Evolutionary conservation across 768 basidiomycete genomes (phyloP).

Genomic region (Atractiella rhizophila): DNA sequence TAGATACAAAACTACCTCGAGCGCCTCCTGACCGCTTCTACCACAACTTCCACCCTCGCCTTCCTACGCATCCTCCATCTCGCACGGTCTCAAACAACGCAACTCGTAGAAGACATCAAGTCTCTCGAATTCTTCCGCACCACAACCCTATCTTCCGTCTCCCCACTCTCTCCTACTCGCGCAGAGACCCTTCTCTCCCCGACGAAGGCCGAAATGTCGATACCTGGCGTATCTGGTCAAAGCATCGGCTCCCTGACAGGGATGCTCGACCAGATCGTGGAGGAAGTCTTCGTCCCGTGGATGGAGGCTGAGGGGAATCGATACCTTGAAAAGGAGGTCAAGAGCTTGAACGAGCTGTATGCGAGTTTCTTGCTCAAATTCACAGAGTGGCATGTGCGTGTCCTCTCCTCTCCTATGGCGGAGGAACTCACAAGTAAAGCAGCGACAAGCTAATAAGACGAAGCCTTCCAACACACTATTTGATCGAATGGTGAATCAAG

Average conservation of each 20-base stretch:
- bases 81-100: conserved; percentile 49
- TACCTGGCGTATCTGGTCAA: conserved; percentile 2
- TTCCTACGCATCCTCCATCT: conserved; percentile 76
- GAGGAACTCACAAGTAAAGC: conserved; percentile 31
- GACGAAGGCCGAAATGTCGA: neutral
- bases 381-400: conserved; percentile 63
- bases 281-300: conserved; percentile 84
- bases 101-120: conserved; percentile 72
- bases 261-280: conserved; percentile 88
- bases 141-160: conserved; percentile 3
- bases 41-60: conserved; percentile 56
- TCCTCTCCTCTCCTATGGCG: neutral
- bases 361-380: conserved; percentile 43
- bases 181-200: neutral
- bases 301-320: conserved; percentile 70
- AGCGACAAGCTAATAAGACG: conserved; percentile 33
- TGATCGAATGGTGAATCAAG: conserved; percentile 73
- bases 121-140: conserved; percentile 43
- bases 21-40: conserved; percentile 48
- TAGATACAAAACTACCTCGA: conserved; percentile 97
- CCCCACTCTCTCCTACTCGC: neutral
- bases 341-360: conserved; percentile 55
- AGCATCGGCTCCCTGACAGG: conserved; percentile 1
- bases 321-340: conserved; percentile 76
- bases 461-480: conserved; percentile 32